A percentile compares a stretch with the other conserved stretches of the same genome.
These are phyloP conservation scores for Daldinia eschscholtzii DNA, from an alignment of 2,329 filamentous ascomycete species.

Conservation along the genomic window DNA sequence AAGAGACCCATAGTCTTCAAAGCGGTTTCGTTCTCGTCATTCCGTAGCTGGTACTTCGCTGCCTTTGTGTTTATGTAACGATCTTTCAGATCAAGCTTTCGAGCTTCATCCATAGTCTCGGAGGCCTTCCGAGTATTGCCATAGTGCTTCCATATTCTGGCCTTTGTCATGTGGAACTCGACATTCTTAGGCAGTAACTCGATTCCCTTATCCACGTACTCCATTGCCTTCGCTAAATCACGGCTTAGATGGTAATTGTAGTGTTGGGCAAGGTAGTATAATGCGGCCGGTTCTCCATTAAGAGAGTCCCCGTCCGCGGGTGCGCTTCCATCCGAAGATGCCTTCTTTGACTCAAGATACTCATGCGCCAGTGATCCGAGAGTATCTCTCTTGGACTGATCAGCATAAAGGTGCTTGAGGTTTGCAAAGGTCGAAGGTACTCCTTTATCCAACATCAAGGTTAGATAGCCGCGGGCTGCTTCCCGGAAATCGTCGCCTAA, in stretches of 20 bases:
- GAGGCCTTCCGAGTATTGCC: slow-evolving; percentile 85
- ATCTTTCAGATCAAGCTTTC: slow-evolving; percentile 87
- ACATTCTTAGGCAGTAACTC: slow-evolving; percentile 83
- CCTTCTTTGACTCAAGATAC: slow-evolving; percentile 73
- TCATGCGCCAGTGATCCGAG: slow-evolving; percentile 82
- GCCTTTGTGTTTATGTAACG: slow-evolving; percentile 99
- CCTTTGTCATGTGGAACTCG: slow-evolving; percentile 95
- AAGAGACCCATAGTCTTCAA: slow-evolving; percentile 93
- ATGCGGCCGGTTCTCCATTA: slow-evolving; percentile 80
- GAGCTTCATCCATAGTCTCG: slow-evolving; percentile 88
- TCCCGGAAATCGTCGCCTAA: slow-evolving; percentile 81
- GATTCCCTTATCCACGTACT: slow-evolving; percentile 87
- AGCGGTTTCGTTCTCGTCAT: slow-evolving; percentile 88
- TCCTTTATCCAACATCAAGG: slow-evolving; percentile 88
- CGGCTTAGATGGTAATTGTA: slow-evolving; percentile 94
- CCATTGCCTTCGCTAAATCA: slow-evolving; percentile 82
- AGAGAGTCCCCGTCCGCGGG: slow-evolving; percentile 59
- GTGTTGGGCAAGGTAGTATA: slow-evolving; percentile 96
- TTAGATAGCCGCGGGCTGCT: slow-evolving; percentile 83
- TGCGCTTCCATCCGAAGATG: slow-evolving; percentile 60
- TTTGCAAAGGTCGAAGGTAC: slow-evolving; percentile 97
- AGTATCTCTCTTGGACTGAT: slow-evolving; percentile 80
- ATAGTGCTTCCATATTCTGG: slow-evolving; percentile 91
- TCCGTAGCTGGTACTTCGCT: slow-evolving; percentile 94
- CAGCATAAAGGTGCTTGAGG: slow-evolving; percentile 90